phyloP scores from a whole-genome alignment of 345 rosid genomes.

The Euphorbia peplus region DNA sequence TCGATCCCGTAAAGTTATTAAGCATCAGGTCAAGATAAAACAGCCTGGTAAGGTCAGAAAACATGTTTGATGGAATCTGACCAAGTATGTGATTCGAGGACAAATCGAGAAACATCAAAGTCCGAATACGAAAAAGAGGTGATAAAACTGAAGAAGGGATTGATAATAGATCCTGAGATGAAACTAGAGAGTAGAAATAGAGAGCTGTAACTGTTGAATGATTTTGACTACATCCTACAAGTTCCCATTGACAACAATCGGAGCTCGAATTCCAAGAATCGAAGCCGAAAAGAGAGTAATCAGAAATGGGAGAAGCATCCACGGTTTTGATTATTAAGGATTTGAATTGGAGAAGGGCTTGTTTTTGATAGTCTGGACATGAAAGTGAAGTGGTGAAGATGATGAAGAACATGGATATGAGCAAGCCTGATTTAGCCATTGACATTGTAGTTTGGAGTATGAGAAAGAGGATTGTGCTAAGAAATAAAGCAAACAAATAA shows the following conservation, averaged over 20 bases:
- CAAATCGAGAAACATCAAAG: slow-evolving; percentile 27
- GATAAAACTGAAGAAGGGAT: slow-evolving; percentile 20
- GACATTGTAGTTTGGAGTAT: slow-evolving; percentile 1
- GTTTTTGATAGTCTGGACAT: slow-evolving; percentile 29
- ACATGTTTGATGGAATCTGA: slow-evolving; percentile 19
- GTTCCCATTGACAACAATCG: slow-evolving; percentile 35
- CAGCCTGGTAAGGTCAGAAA: slow-evolving; percentile 27
- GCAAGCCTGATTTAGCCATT: slow-evolving; percentile 1
- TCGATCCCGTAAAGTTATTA: slow-evolving; percentile 26
- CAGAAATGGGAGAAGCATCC: slow-evolving; percentile 14
- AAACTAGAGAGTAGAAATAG: slow-evolving; percentile 15
- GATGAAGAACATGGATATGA: background rate
- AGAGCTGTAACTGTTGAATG: slow-evolving; percentile 19
- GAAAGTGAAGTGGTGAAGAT: slow-evolving; percentile 19
- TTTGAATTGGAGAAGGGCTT: slow-evolving; percentile 38
- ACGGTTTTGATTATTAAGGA: slow-evolving; percentile 12
- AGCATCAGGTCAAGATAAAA: slow-evolving; percentile 28
- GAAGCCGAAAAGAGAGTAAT: slow-evolving; percentile 19
- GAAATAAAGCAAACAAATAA: no score
- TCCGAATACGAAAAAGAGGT: slow-evolving; percentile 24
- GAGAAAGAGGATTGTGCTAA: background rate
- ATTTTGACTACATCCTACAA: slow-evolving; percentile 25
- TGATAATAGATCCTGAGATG: background rate
- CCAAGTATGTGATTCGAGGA: slow-evolving; percentile 21
- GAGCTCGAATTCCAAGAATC: slow-evolving; percentile 28